These are phyloP conservation scores for Ilyonectria sp. DNA, from an alignment of 2,329 filamentous ascomycete species.

Conservation along the genomic window DNA sequence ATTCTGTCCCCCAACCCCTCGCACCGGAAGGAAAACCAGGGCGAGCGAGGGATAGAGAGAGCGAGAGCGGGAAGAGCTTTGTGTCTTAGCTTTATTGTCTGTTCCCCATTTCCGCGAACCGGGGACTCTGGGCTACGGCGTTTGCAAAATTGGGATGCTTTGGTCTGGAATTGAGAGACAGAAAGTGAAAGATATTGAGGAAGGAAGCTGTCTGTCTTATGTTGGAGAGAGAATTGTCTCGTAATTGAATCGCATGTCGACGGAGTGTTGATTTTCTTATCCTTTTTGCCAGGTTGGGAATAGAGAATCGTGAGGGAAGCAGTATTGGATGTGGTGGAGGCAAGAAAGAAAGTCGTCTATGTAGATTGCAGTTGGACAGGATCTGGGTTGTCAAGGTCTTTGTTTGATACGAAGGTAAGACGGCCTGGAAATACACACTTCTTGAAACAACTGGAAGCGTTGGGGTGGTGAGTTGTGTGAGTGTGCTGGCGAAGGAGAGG, in stretches of 20 bases:
- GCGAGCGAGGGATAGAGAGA: neutral
- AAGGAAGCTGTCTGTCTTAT: constrained; percentile 13
- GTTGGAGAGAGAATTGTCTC: constrained; percentile 32
- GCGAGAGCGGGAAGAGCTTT: neutral
- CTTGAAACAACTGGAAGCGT: neutral
- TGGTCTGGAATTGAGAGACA: constrained; percentile 15
- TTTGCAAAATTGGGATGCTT: constrained; percentile 30
- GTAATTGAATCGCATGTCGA: constrained; percentile 33
- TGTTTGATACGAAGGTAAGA: neutral
- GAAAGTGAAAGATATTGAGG: neutral
- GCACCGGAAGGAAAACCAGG: neutral
- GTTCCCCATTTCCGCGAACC: constrained; percentile 3
- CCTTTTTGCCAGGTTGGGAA: neutral
- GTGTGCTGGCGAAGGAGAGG: neutral
- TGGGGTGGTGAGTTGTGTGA: constrained; percentile 4
- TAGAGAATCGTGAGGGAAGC: constrained; percentile 1
- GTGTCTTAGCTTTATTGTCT: constrained; percentile 5
- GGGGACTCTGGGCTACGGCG: constrained; percentile 29
- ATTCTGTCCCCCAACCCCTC: constrained; percentile 10
- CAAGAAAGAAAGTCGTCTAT: neutral
- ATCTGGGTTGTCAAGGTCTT: neutral
- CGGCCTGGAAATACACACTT: constrained; percentile 1
- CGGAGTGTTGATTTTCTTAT: constrained; percentile 15
- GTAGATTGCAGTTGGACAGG: constrained; percentile 13
- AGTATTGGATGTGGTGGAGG: neutral